Percentiles rank a stretch among this genome's conserved stretches.
Conservation (phyloP, 352 stramenopile species). For the Globisporangium megalacanthum region DNA sequence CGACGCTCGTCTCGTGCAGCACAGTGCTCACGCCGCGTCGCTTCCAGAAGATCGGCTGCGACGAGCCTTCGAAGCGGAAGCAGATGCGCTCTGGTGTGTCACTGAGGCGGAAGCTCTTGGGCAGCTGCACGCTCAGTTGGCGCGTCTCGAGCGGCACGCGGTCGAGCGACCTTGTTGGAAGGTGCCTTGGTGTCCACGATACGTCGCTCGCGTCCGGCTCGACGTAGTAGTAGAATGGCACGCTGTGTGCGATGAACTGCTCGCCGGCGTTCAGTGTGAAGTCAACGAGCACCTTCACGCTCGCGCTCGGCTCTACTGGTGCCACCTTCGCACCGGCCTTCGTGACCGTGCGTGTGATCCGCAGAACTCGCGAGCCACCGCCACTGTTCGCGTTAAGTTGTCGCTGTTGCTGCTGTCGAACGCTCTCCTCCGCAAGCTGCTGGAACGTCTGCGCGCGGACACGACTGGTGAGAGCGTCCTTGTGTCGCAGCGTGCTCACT, state of each 20-base stretch:
- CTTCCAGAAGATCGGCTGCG: constrained; percentile 35
- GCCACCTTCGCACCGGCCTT: constrained; percentile 10
- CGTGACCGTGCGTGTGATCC: constrained; percentile 18
- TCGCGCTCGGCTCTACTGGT: not conserved
- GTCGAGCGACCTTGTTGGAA: constrained; percentile 41
- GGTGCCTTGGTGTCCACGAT: constrained; percentile 50
- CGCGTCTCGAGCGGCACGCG: constrained; percentile 36
- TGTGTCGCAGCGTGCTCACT: constrained; percentile 13
- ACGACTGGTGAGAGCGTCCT: constrained; percentile 31
- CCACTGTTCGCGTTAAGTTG: constrained; percentile 11
- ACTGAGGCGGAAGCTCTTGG: constrained; percentile 38
- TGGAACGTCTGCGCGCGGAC: constrained; percentile 45
- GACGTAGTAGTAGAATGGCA: constrained; percentile 60
- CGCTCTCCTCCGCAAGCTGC: constrained; percentile 49
- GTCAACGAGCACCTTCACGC: constrained; percentile 54
- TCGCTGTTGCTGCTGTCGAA: constrained; percentile 18
- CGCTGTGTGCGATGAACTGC: constrained; percentile 72
- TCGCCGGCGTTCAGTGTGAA: constrained; percentile 73
- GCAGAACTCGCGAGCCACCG: constrained; percentile 15
- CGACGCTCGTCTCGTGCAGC: constrained; percentile 40
- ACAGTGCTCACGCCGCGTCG: constrained; percentile 41
- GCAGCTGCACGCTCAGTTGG: constrained; percentile 40
- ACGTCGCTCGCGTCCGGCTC: constrained; percentile 36
- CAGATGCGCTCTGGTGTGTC: constrained; percentile 47
- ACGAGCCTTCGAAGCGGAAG: constrained; percentile 48